Evolutionary conservation across 2,329 filamentous ascomycete species (phyloP), one percentile per base, ranked within the genome.

Genomic region (Mariannaea sp.): DNA sequence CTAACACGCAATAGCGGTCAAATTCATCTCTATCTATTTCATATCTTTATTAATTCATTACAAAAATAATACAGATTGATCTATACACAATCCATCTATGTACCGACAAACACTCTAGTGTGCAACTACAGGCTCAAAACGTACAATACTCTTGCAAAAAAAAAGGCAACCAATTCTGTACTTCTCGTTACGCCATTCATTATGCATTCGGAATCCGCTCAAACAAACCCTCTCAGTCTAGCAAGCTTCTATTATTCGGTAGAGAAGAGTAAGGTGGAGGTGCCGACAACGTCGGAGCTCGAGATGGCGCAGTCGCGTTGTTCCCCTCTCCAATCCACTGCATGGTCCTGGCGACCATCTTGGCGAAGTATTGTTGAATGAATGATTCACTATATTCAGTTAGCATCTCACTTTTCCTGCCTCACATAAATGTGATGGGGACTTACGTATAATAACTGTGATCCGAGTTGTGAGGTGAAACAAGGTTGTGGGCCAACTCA

Each of bases 401-500:
- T 64, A 68, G 66, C 53, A 61, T 52, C 19, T 43, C 36, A 12
- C 10, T 9, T 20, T 14, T 5, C 13, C 7, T 1, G 3, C 4
- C 9, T 5, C 5, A 32, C 5, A 6, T 27, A 33, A 14, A 10
- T 20, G 13, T 17, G 13, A 17, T 3, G 1, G 5, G 35, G 41
- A 75, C 81, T 72, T 73, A 86, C 75, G 87, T 93, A 68, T 94
- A 96, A 68, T 87, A 96, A 65, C 86, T 89, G 72, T 96, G 91
- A 48, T 88, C 82, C 13, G 88, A 79, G 66, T 87, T 88, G 71
- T 97, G 93, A 58, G 85, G 81, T 30, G 76, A 74, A 7, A 96
- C 90, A 49, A 99, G 75, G 70, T 99, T 99, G 74, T 99, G 94
- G 53, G 94, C 92, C 71, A 99, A 75, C 75, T 99, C 95, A 70